A percentile compares a stretch with the other conserved stretches of the same genome.
phyloP scores from a whole-genome alignment of 2,329 filamentous ascomycete species.

The Chaetomiaceae sp. region DNA sequence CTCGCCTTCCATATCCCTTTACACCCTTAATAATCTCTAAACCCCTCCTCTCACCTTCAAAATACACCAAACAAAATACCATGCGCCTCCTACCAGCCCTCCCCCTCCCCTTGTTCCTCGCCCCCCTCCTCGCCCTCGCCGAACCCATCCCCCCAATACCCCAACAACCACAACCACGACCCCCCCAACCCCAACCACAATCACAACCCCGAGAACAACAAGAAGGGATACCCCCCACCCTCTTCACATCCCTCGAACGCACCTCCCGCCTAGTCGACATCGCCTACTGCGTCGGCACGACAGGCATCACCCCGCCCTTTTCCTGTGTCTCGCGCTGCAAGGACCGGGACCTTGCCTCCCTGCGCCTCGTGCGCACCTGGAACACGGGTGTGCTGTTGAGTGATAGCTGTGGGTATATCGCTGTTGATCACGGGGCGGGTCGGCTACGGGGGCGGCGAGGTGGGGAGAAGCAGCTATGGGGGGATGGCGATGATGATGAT shows the following conservation, averaged over 20 bases:
- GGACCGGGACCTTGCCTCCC: constrained; percentile 76
- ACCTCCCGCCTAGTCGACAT: constrained; percentile 90
- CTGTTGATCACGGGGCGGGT: no score
- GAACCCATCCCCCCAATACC: neutral
- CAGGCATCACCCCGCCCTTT: constrained; percentile 80
- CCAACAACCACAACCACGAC: neutral
- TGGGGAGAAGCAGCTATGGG: no score
- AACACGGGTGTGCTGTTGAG: constrained; percentile 82
- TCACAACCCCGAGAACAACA: neutral
- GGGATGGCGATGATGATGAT: no score
- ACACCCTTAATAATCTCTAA: neutral
- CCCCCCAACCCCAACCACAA: neutral
- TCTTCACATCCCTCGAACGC: constrained; percentile 82
- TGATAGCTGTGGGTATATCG: constrained; percentile 92
- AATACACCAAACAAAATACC: no score
- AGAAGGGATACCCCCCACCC: constrained; percentile 46
- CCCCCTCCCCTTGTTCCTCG: neutral
- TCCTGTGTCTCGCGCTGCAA: constrained; percentile 76
- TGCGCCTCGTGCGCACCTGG: constrained; percentile 80
- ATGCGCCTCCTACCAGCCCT: constrained; percentile 5
- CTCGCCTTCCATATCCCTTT: neutral
- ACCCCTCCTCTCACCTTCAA: no score
- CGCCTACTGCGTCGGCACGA: constrained; percentile 83
- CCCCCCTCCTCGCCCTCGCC: neutral
- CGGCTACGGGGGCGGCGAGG: constrained; percentile 23